These are phyloP conservation scores for Ascochyta rabiei DNA, from an alignment of 2,329 filamentous ascomycete species.

Conservation along the genomic window DNA sequence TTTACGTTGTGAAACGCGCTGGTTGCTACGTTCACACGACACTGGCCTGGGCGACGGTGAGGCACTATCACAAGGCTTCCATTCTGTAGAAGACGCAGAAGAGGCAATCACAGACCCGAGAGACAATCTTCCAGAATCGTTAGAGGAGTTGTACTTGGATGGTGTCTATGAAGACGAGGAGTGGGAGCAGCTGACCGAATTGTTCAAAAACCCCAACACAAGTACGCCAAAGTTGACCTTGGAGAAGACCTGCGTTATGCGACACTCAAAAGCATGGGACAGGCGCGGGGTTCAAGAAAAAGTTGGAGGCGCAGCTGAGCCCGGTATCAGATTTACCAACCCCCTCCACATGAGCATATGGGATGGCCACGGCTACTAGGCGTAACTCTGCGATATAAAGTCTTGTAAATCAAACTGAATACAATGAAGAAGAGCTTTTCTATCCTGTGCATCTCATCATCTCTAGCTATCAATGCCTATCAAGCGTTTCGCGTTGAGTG, in stretches of 20 bases:
- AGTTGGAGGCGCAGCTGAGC: not conserved
- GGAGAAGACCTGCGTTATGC: not conserved
- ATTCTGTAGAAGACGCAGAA: not conserved
- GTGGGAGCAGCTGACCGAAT: not conserved
- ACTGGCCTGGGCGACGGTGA: not conserved
- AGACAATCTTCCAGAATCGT: slow-evolving; percentile 5
- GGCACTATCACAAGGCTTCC: not conserved
- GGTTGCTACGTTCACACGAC: not conserved
- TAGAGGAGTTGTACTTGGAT: slow-evolving; percentile 10
- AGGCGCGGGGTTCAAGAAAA: not conserved
- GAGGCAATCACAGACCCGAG: not conserved
- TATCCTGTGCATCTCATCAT: no score
- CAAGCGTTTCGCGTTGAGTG: no score
- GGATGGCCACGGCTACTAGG: not conserved
- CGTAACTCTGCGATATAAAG: no score
- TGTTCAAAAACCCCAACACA: not conserved
- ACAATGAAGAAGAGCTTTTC: no score
- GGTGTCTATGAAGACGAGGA: not conserved
- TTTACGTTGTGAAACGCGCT: slow-evolving; percentile 1
- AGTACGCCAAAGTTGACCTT: slow-evolving; percentile 6
- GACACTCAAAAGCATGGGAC: not conserved
- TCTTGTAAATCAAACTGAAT: no score
- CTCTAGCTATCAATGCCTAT: no score
- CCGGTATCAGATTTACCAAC: not conserved
- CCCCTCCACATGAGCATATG: not conserved